Conservation (phyloP, 2,329 filamentous ascomycete genomes). For the Chaetomiaceae sp. region DNA sequence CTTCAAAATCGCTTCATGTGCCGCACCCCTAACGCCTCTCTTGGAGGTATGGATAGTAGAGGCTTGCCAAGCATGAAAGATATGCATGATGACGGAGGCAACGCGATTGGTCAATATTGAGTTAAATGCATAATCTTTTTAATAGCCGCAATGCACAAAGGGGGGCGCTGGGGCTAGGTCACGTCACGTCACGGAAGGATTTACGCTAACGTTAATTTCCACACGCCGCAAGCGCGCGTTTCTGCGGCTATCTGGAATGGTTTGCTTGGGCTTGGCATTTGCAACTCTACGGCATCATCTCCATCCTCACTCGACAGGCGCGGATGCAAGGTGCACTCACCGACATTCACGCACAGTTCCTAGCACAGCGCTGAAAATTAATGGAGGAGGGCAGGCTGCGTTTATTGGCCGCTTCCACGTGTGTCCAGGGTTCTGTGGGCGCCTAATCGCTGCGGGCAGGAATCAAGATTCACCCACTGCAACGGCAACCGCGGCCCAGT, state of each 20-base stretch:
- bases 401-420: slow-evolving; percentile 16
- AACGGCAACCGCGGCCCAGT: background rate
- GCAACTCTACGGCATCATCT: background rate
- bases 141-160: too few relatives aligned
- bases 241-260: slow-evolving; percentile 8
- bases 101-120: background rate
- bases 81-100: too few relatives aligned
- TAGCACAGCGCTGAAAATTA: too few relatives aligned
- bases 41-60: too few relatives aligned
- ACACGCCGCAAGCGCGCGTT: slow-evolving; percentile 10
- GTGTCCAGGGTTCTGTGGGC: slow-evolving; percentile 9
- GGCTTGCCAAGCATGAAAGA: too few relatives aligned
- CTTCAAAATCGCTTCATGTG: background rate
- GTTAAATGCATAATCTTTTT: background rate
- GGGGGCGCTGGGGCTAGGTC: too few relatives aligned
- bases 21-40: too few relatives aligned
- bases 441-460: slow-evolving; percentile 3
- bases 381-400: background rate
- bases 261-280: background rate
- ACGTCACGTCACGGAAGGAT: background rate
- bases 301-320: slow-evolving; percentile 1
- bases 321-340: background rate
- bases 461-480: background rate
- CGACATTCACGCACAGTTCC: background rate
- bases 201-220: background rate